Conservation (phyloP, 2,329 filamentous ascomycete species). For the Colletotrichum lupini region DNA sequence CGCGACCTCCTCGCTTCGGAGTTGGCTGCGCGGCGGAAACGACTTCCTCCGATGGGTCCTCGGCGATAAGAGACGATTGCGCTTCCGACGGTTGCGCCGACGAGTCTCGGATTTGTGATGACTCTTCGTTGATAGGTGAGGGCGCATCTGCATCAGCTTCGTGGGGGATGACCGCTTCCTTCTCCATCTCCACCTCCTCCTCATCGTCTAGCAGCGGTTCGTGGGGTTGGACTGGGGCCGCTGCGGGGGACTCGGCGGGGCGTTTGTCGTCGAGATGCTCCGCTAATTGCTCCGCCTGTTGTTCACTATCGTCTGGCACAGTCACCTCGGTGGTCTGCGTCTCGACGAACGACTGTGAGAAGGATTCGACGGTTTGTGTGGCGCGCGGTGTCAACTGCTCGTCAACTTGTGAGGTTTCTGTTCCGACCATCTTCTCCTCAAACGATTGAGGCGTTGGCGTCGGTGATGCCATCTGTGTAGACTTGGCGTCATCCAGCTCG, state of each 20-base stretch:
- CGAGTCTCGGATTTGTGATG: conserved; percentile 31
- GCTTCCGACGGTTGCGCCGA: conserved; percentile 33
- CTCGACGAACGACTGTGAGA: conserved; percentile 13
- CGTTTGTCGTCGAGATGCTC: neutral
- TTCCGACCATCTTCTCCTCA: conserved; percentile 5
- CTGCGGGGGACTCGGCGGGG: neutral
- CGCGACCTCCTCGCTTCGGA: conserved; percentile 26
- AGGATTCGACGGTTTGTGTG: conserved; percentile 17
- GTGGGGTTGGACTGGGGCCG: neutral
- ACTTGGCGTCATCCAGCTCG: neutral
- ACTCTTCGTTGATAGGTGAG: conserved; percentile 25
- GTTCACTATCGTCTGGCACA: neutral
- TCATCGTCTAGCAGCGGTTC: neutral
- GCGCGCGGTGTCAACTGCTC: conserved; percentile 14
- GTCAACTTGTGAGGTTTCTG: neutral
- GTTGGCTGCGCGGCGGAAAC: conserved; percentile 14
- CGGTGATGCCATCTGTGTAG: neutral
- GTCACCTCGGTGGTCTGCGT: conserved; percentile 23
- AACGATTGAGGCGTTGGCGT: conserved; percentile 7
- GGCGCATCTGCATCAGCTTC: neutral
- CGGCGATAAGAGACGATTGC: conserved; percentile 34
- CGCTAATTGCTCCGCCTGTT: neutral
- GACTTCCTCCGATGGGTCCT: conserved; percentile 27
- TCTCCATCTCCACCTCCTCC: neutral
- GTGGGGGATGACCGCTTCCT: neutral